Evolutionary conservation across 441 rosid species (phyloP).

Genomic region (Theobroma grandiflorum): DNA sequence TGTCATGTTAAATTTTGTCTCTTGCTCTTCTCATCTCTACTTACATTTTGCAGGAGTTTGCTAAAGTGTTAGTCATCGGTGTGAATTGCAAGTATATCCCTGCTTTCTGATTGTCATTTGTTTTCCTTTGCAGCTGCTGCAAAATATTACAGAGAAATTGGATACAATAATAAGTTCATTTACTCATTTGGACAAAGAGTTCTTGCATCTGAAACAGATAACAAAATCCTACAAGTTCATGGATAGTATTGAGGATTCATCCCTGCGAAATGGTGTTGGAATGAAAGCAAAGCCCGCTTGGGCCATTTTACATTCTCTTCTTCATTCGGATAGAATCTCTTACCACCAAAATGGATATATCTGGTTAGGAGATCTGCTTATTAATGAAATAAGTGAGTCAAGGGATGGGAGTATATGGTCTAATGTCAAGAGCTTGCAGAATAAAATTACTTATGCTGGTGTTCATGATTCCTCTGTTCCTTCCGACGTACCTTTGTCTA

Average conservation of each 20-base stretch:
- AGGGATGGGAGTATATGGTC: conserved; percentile 70
- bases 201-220: conserved; percentile 78
- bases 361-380: conserved; percentile 96
- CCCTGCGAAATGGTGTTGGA: conserved; percentile 51
- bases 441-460: conserved; percentile 77
- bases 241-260: conserved; percentile 55
- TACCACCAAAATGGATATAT: conserved; percentile 91
- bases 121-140: conserved; percentile 79
- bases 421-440: conserved; percentile 75
- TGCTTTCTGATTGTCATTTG: conserved; percentile 20
- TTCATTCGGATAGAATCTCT: conserved; percentile 88
- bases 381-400: conserved; percentile 87
- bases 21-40: neutral
- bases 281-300: conserved; percentile 77
- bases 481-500: conserved; percentile 83
- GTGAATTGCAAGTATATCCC: conserved; percentile 9
- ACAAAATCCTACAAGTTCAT: conserved; percentile 79
- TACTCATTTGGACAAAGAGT: conserved; percentile 93
- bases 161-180: conserved; percentile 81
- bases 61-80: neutral
- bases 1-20: conserved; percentile 10
- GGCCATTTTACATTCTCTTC: conserved; percentile 96
- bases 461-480: conserved; percentile 64
- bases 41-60: neutral
- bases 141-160: conserved; percentile 79